A percentile compares a stretch with the other conserved stretches of the same genome.
Evolutionary conservation across 1,139 yeast species (phyloP).

Genomic region (Spencermartinsiella ligniputridi): DNA sequence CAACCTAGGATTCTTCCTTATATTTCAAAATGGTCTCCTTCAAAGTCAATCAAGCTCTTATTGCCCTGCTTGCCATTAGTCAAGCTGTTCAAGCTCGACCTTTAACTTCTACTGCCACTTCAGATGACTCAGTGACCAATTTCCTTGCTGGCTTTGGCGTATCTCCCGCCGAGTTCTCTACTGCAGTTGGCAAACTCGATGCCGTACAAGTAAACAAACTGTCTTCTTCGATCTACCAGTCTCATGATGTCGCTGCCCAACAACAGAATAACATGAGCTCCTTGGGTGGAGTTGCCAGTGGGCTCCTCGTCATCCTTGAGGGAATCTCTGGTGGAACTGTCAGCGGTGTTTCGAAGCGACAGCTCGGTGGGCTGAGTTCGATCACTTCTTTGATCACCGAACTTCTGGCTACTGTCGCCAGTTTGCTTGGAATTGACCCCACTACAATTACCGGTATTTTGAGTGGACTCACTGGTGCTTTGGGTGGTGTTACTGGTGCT

Average conservation of each 20-base stretch:
- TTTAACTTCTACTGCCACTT: background rate
- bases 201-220: background rate
- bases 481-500: background rate
- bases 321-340: constrained; percentile 2
- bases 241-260: background rate
- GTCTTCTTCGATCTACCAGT: background rate
- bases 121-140: background rate
- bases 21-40: background rate
- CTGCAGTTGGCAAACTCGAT: background rate
- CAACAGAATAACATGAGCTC: background rate
- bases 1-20: too few relatives aligned
- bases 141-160: background rate
- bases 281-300: background rate
- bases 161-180: background rate
- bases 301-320: background rate
- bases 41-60: background rate
- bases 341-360: background rate
- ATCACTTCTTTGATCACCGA: background rate
- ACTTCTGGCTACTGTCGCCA: constrained; percentile 1
- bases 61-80: background rate
- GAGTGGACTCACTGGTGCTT: background rate
- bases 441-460: background rate
- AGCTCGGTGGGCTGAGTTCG: background rate
- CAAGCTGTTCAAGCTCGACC: background rate
- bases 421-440: constrained; percentile 2